These are phyloP conservation scores for Hyphopichia burtonii DNA, from an alignment of 1,139 yeast genomes.

Conservation along the genomic window DNA sequence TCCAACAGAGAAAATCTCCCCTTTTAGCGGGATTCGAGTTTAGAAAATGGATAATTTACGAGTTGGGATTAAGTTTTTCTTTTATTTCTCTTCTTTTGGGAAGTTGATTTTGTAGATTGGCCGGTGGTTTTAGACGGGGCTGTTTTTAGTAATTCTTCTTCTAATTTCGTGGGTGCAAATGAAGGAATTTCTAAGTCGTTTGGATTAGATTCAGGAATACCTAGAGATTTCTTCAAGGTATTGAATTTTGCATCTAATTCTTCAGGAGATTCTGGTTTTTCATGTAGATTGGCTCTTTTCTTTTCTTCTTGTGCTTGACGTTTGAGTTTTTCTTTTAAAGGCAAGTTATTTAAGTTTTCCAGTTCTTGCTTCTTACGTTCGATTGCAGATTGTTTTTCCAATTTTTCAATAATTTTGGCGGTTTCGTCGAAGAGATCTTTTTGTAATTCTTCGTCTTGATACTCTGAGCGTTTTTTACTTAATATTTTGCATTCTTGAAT, in stretches of 20 bases:
- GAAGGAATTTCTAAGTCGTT: not conserved
- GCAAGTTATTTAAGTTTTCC: constrained; percentile 11
- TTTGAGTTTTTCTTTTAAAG: constrained; percentile 8
- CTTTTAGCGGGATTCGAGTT: not conserved
- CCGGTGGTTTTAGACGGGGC: not conserved
- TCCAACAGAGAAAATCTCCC: not conserved
- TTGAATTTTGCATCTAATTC: constrained; percentile 37
- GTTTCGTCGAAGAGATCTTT: constrained; percentile 62
- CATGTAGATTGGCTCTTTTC: constrained; percentile 24
- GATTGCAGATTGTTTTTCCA: constrained; percentile 73
- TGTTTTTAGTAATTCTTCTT: not conserved
- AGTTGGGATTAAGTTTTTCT: not conserved
- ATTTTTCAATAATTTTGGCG: constrained; percentile 48
- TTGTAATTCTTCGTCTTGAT: constrained; percentile 61
- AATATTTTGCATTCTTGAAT: constrained; percentile 71
- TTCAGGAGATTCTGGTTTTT: constrained; percentile 31
- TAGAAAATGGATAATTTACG: too few relatives aligned
- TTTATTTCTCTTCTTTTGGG: not conserved
- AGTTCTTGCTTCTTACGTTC: constrained; percentile 48
- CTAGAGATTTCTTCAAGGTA: constrained; percentile 22
- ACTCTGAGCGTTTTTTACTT: constrained; percentile 61
- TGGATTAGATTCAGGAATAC: not conserved
- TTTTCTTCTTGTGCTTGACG: constrained; percentile 14
- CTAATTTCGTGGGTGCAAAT: not conserved
- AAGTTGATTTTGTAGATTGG: not conserved